Percentiles rank a stretch among this genome's conserved stretches.
Conservation (phyloP, 345 rosid species). For the Murraya paniculata region DNA sequence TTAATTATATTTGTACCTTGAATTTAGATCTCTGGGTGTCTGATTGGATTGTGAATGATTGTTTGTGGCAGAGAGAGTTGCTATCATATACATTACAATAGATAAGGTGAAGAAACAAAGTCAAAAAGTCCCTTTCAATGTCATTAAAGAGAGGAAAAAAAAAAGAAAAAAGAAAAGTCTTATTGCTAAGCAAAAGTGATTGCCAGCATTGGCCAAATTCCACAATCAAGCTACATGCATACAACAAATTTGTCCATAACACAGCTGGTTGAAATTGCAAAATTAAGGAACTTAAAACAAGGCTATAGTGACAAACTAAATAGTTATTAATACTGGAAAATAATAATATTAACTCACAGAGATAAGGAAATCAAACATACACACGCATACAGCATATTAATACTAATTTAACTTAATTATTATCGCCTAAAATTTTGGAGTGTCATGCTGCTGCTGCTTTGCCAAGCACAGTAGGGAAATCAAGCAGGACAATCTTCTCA, state of each 20-base stretch:
- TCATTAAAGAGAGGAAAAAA: too few species aligned
- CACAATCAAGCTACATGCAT: not conserved
- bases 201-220: not conserved
- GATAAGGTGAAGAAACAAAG: constrained; percentile 8
- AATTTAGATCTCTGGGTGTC: not conserved
- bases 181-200: not conserved
- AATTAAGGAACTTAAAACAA: not conserved
- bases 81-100: not conserved
- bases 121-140: constrained; percentile 13
- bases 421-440: not conserved
- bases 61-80: constrained; percentile 18
- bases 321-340: not conserved
- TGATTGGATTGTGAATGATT: not conserved
- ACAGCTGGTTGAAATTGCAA: constrained; percentile 16
- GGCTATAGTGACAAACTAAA: not conserved
- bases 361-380: not conserved
- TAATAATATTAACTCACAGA: not conserved
- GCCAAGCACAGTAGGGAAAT: constrained; percentile 52
- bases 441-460: constrained; percentile 32
- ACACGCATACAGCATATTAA: not conserved
- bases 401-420: not conserved
- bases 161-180: not conserved
- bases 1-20: not conserved
- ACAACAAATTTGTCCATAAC: not conserved
- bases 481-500: constrained; percentile 71